Evolutionary conservation across 2,329 filamentous ascomycete genomes (phyloP).

Genomic region (Alternaria gansuensis): DNA sequence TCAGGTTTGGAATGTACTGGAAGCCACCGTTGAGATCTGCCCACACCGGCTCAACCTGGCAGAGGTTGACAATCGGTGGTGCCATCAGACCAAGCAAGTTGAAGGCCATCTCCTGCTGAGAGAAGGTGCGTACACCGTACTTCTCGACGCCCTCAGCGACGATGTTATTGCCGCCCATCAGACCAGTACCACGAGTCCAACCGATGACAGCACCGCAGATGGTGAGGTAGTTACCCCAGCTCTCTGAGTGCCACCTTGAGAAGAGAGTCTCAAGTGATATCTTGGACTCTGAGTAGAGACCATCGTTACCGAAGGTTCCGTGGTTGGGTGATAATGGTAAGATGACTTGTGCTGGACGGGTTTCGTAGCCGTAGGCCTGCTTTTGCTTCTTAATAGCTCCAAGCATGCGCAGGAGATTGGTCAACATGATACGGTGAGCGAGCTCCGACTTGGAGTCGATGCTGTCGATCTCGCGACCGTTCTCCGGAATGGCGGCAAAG

Average conservation of each 20-base stretch:
- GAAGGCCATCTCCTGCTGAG: conserved; percentile 99
- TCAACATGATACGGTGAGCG: conserved; percentile 98
- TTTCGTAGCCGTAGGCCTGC: conserved; percentile 85
- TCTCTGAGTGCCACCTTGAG: conserved; percentile 98
- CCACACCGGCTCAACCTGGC: conserved; percentile 94
- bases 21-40: conserved; percentile 97
- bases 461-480: conserved; percentile 94
- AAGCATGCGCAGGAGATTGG: conserved; percentile 90
- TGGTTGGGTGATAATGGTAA: conserved; percentile 97
- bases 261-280: conserved; percentile 96
- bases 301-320: conserved; percentile 96
- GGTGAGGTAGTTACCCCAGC: conserved; percentile 96
- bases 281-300: conserved; percentile 98
- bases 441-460: conserved; percentile 98
- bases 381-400: conserved; percentile 93
- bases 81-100: conserved; percentile 97
- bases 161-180: conserved; percentile 98
- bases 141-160: conserved; percentile 97
- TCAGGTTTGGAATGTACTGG: conserved; percentile 95
- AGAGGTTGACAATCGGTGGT: conserved; percentile 90
- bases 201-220: conserved; percentile 98
- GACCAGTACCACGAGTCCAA: conserved; percentile 97
- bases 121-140: conserved; percentile 97
- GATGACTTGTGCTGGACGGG: conserved; percentile 94
- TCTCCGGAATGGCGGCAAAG: conserved; percentile 97